Base-by-base conservation (phyloP, 805 yeast genomes). In the Zygosaccharomyces siamensis region DNA sequence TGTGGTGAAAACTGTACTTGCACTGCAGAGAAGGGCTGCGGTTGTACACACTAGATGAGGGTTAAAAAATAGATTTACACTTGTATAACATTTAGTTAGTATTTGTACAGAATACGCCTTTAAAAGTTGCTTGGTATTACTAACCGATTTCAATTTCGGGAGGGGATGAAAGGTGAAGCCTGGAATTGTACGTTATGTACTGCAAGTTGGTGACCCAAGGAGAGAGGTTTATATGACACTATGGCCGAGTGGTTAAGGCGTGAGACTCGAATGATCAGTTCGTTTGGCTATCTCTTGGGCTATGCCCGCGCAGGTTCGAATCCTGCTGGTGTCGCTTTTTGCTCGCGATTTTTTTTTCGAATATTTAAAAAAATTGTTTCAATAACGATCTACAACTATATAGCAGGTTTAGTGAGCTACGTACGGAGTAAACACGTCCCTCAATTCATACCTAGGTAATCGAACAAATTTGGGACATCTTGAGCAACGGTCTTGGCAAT, bases 181-280 rank as follows among this genome's bases (percentile, higher is more conserved):
- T 24, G 20, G 20, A 3, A 24, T 24, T 24, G 27, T 24, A 24
- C 8, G 7, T 24, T 24, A 24, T 24, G 27, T 24, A 7, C 27
- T 24, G 5, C 27, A 24, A 7, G 2, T 8, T 24, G 7, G 7
- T 24, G 7, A 24, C 26, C 4, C 7, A 5, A 24, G 7, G 7
- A 24, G 4, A 5, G 27, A 24, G 27, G 8, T 24, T 24, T 24
- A 3, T 8, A 6, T n/a, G 76, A 72, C 74, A 77, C 77, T 77
- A 75, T 79, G 84, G 82, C 83, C 84, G 84, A 80, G 84, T 75
- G 84, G 84, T 79, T 79, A 79, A 79, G 83, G 84, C 82, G 84
- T 74, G 72, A 79, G 84, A 77, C 81, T 80, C 83, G 81, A 80
- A 81, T 74, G 63, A 3, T 35, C 46, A 21, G 20, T n/a, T 30